These are phyloP conservation scores for Paramecium primaurelia DNA, from an alignment of 73 alveolate species.

Conservation along the genomic window DNA sequence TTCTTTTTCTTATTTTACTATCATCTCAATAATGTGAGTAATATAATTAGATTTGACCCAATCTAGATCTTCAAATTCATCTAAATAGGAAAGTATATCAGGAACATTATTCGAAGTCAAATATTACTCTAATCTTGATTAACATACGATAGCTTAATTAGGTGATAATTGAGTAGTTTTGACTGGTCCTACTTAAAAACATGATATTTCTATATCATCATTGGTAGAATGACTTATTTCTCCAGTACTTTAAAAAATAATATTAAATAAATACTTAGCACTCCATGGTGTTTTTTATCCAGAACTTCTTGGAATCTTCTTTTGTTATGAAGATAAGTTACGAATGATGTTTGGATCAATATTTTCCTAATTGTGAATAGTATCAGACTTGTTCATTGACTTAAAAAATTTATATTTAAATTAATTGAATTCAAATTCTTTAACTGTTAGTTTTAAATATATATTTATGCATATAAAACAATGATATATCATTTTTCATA, in stretches of 20 bases:
- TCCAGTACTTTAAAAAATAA: neutral
- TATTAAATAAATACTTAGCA: neutral
- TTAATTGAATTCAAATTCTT: conserved; percentile 19
- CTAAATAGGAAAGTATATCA: neutral
- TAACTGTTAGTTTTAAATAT: conserved; percentile 21
- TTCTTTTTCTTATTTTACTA: conserved; percentile 1
- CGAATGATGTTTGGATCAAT: conserved; percentile 31
- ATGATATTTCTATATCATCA: conserved; percentile 23
- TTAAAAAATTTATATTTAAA: neutral
- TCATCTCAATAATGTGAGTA: conserved; percentile 29
- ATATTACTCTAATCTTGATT: conserved; percentile 8
- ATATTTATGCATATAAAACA: neutral
- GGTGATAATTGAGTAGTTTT: neutral
- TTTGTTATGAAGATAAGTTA: neutral
- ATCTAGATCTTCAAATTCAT: conserved; percentile 48
- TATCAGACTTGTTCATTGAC: conserved; percentile 30
- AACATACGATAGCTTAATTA: neutral
- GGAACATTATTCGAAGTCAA: conserved; percentile 37
- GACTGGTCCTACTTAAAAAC: conserved; percentile 21
- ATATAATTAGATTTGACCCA: conserved; percentile 8
- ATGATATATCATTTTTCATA: conserved; percentile 24
- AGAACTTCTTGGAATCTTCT: conserved; percentile 12
- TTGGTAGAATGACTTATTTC: conserved; percentile 3
- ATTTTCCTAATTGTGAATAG: neutral
- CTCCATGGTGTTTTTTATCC: conserved; percentile 8